Evolutionary conservation across 768 basidiomycete genomes (phyloP).

Genomic region (Mycena leptocephala): DNA sequence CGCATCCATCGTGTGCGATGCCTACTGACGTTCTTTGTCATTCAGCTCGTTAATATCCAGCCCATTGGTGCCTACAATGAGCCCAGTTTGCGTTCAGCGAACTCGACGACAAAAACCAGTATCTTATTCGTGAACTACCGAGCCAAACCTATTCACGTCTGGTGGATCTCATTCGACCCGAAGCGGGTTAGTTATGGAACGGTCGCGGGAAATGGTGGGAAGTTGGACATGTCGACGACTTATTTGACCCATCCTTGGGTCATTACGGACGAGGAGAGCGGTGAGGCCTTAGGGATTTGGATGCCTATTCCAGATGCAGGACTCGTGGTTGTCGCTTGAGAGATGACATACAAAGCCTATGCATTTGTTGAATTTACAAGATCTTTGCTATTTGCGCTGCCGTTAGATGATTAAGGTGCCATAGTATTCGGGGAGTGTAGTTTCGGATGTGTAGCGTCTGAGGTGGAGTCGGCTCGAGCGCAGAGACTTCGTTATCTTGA

Average conservation of each 20-base stretch:
- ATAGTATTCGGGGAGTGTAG: too few relatives aligned
- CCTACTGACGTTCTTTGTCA: slow-evolving; percentile 1
- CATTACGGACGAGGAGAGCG: slow-evolving; percentile 13
- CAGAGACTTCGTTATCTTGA: too few relatives aligned
- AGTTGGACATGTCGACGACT: slow-evolving; percentile 6
- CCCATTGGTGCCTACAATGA: slow-evolving; percentile 21
- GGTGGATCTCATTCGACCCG: slow-evolving; percentile 14
- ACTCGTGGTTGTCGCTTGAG: slow-evolving; percentile 24
- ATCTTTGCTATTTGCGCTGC: background rate
- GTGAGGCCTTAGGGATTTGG: slow-evolving; percentile 10
- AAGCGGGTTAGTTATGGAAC: slow-evolving; percentile 5
- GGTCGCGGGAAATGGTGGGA: slow-evolving; percentile 10
- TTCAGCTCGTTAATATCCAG: slow-evolving; percentile 12
- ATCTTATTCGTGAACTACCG: slow-evolving; percentile 16
- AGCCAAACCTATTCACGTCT: slow-evolving; percentile 12
- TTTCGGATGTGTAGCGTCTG: too few relatives aligned
- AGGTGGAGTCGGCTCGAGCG: too few relatives aligned
- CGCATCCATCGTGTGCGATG: slow-evolving; percentile 8
- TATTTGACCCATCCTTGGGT: slow-evolving; percentile 19
- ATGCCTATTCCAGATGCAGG: slow-evolving; percentile 5
- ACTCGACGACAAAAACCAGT: slow-evolving; percentile 7
- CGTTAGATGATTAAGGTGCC: background rate
- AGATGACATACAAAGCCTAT: background rate
- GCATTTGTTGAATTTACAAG: slow-evolving; percentile 10
- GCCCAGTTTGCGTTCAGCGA: slow-evolving; percentile 14